Percentiles rank a stretch among this genome's conserved stretches.
Conservation (phyloP, 768 basidiomycete genomes). For the Agrocybe praecox region DNA sequence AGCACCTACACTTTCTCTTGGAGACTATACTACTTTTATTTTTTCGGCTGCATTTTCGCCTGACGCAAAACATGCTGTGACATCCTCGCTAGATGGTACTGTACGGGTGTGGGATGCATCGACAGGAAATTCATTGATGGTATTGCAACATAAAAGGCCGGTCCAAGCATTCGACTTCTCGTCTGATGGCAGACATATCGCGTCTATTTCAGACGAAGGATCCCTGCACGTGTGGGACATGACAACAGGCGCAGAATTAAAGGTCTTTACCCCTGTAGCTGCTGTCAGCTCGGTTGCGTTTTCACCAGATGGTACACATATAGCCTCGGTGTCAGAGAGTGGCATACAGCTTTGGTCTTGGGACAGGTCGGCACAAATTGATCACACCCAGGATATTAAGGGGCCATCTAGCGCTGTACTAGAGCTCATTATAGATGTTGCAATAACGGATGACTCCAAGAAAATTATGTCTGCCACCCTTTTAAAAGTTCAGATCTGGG, state of each 20-base stretch:
- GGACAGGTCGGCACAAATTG: no score
- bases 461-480: neutral
- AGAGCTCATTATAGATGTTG: neutral
- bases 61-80: neutral
- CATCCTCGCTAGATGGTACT: neutral
- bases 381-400: no score
- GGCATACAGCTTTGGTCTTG: no score
- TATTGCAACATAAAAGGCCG: neutral
- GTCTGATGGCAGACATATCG: conserved; percentile 14
- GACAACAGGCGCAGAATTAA: conserved; percentile 2
- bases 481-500: no score
- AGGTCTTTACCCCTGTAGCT: neutral
- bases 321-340: neutral
- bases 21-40: neutral
- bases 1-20: neutral
- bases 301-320: neutral
- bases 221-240: conserved; percentile 20
- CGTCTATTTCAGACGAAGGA: conserved; percentile 11
- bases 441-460: neutral
- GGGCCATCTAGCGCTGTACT: neutral
- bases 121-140: neutral
- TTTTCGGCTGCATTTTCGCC: conserved; percentile 3
- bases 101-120: neutral
- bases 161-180: conserved; percentile 14
- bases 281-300: neutral